Conservation (phyloP, 2,329 filamentous ascomycete genomes). For the Cladobotryum mycophilum region DNA sequence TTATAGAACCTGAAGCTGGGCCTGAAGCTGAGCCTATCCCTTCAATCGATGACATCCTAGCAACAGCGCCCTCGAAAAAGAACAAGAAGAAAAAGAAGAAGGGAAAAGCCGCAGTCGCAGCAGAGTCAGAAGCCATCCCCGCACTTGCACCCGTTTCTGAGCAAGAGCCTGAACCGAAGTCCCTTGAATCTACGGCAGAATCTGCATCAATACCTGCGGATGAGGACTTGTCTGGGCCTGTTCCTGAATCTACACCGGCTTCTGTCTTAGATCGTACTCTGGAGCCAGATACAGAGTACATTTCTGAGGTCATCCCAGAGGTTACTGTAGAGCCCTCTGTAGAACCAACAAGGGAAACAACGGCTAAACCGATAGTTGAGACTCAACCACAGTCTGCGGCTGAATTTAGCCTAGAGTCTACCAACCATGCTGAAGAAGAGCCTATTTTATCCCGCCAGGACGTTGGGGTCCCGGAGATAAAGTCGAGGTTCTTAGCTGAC, state of each 20-base stretch:
- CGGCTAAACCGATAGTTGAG: neutral
- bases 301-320: neutral
- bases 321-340: neutral
- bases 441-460: neutral
- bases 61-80: conserved; percentile 1
- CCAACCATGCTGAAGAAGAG: neutral
- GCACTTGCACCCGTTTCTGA: neutral
- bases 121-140: neutral
- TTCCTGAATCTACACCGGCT: neutral
- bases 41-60: too few relatives aligned
- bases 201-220: neutral
- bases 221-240: too few relatives aligned
- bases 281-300: neutral
- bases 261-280: neutral
- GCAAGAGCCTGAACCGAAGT: too few relatives aligned
- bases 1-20: too few relatives aligned
- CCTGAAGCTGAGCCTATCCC: too few relatives aligned
- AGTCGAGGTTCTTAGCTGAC: too few relatives aligned
- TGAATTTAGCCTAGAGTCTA: neutral
- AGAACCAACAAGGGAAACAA: neutral
- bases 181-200: neutral
- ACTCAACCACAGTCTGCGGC: neutral
- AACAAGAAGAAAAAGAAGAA: conserved; percentile 11
- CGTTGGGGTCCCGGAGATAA: too few relatives aligned
- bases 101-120: neutral